Conservation (phyloP, 192 early-diverging fungal genomes). For the Backusella tuberculispora region DNA sequence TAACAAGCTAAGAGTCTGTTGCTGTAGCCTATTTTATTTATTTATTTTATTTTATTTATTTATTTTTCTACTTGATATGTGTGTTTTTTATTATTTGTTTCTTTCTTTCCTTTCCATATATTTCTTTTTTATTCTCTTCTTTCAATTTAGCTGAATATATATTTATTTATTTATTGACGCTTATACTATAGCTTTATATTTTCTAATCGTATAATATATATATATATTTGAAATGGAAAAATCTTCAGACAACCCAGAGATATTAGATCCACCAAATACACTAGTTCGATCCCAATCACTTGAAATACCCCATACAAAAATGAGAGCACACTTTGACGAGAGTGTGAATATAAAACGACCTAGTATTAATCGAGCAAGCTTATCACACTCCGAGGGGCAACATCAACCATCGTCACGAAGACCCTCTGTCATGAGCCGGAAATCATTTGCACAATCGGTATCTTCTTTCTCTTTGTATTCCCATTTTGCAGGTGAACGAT, state of each 20-base stretch:
- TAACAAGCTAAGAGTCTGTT: too few species aligned
- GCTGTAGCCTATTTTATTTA: too few species aligned
- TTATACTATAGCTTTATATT: neutral
- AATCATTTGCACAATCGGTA: slow-evolving; percentile 24
- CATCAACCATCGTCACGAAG: neutral
- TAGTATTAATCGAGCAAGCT: neutral
- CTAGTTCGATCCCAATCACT: slow-evolving; percentile 7
- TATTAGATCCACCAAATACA: neutral
- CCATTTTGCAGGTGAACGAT: slow-evolving; percentile 37
- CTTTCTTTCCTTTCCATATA: too few species aligned
- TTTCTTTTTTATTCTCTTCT: neutral
- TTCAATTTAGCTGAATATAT: neutral
- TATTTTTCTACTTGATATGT: too few species aligned
- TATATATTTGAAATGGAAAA: neutral
- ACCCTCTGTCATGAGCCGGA: slow-evolving; percentile 1
- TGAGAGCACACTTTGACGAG: slow-evolving; percentile 3
- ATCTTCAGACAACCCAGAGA: neutral
- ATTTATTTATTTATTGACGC: neutral
- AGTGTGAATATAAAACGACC: neutral
- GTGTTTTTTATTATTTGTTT: too few species aligned
- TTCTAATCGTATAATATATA: neutral
- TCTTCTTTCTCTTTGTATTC: slow-evolving; percentile 37
- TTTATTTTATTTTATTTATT: too few species aligned
- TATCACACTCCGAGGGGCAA: slow-evolving; percentile 7
- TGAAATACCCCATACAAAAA: neutral